Evolutionary conservation across 306 rosid species (phyloP), one percentile per base, ranked within the genome.

Genomic region (Lagenaria siceraria): DNA sequence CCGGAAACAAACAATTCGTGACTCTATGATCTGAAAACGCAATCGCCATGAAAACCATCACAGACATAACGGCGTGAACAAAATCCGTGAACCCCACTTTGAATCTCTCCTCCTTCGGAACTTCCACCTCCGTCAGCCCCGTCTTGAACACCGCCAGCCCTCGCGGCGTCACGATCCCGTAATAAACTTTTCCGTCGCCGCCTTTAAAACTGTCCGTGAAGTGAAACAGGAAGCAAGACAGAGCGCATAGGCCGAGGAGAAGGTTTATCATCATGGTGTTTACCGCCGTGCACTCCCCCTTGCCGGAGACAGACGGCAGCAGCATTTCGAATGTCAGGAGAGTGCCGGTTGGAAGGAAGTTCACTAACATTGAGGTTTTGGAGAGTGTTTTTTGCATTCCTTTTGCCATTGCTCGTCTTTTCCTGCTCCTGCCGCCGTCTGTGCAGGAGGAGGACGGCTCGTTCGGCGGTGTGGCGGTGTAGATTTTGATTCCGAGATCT

Each of bases 321-420:
- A 93, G 87, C 96, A 89, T 91, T 27, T 93, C 98, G 49, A 91
- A 93, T 0, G 97, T 88, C 0, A 93, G 81, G 27, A 88, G 96
- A 9, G 98, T 93, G 0, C 97, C 96, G 0, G 96, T 91, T 0
- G 98, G 98, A 25, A 93, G 96, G 84, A 91, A 91, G 87, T 93
- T 91, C 0, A 86, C 90, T 0, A 93, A 93, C 77, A 89, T 78
- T 1, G 97, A 89, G 0, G 96, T 86, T 25, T 88, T 89, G 0
- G 96, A 88, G 19, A 91, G 84, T 3, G 92, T 91, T 43, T 93
- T 93, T 27, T 93, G 96, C 55, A 91, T 90, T 0, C 98, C 92
- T 54, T 91, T 91, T 1, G 97, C 96, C 27, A 89, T 83, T 2
- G 87, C 89, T 1, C 92, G 83, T 2, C 96, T 82, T 63, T 88